Conservation (phyloP, 1,284 basidiomycete species). For the Volvariella surrecta region DNA sequence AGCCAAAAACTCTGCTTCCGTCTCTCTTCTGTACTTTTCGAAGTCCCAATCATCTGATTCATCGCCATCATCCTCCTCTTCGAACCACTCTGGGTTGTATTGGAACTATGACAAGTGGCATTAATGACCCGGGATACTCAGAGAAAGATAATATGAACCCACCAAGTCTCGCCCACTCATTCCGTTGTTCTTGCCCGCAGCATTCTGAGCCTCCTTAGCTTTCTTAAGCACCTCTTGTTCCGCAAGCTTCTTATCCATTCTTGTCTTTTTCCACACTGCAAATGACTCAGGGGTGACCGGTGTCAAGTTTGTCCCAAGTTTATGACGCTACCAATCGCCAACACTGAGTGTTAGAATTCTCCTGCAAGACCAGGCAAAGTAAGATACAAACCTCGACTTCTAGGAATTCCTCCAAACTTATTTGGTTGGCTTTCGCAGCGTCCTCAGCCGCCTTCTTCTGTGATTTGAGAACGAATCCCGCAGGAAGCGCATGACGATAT, state of each 20-base stretch:
- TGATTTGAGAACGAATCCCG: slow-evolving; percentile 91
- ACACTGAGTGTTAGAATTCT: neutral
- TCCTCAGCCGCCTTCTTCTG: slow-evolving; percentile 83
- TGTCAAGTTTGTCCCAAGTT: slow-evolving; percentile 86
- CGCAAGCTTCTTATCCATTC: slow-evolving; percentile 88
- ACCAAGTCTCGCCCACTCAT: slow-evolving; percentile 96
- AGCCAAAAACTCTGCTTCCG: slow-evolving; percentile 50
- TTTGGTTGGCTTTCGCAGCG: slow-evolving; percentile 82
- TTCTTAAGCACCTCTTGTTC: slow-evolving; percentile 77
- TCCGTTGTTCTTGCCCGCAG: slow-evolving; percentile 87
- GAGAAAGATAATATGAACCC: slow-evolving; percentile 16
- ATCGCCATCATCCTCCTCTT: slow-evolving; percentile 74
- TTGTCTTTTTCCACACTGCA: slow-evolving; percentile 90
- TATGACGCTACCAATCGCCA: slow-evolving; percentile 73
- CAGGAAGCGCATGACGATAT: slow-evolving; percentile 93
- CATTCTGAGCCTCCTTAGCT: slow-evolving; percentile 78
- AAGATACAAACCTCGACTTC: slow-evolving; percentile 77
- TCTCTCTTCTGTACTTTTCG: slow-evolving; percentile 49
- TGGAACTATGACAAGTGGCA: slow-evolving; percentile 56
- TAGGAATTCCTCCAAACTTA: slow-evolving; percentile 95
- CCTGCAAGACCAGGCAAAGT: slow-evolving; percentile 2
- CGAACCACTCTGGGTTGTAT: slow-evolving; percentile 95
- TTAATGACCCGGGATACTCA: slow-evolving; percentile 6
- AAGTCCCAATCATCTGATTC: slow-evolving; percentile 68
- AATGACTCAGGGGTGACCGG: slow-evolving; percentile 95